phyloP scores from a whole-genome alignment of 805 yeast genomes.

The Teunomyces kruisii region DNA sequence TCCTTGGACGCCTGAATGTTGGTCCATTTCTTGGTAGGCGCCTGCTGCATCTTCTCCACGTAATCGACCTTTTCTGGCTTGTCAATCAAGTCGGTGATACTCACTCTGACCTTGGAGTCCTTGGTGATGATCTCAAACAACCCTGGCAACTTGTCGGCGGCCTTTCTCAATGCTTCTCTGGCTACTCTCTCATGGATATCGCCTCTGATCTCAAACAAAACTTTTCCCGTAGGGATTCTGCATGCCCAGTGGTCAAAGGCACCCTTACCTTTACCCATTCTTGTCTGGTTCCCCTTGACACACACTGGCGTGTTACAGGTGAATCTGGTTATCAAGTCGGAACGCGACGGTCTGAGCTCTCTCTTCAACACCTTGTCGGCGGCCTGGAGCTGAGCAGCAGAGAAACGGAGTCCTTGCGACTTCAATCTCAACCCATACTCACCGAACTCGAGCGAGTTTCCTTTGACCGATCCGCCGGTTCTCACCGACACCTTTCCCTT shows the following conservation, averaged over 20 bases:
- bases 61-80: constrained; percentile 51
- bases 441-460: constrained; percentile 80
- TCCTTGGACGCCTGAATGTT: constrained; percentile 52
- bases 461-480: constrained; percentile 91
- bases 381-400: constrained; percentile 85
- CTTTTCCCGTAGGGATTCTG: constrained; percentile 93
- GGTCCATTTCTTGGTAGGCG: constrained; percentile 65
- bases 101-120: constrained; percentile 67
- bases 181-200: constrained; percentile 86
- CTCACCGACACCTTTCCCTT: constrained; percentile 94
- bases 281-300: constrained; percentile 95
- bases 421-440: constrained; percentile 82
- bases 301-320: constrained; percentile 88
- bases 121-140: constrained; percentile 77
- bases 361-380: constrained; percentile 87
- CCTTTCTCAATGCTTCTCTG: constrained; percentile 84
- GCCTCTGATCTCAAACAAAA: constrained; percentile 82
- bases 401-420: constrained; percentile 81
- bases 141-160: constrained; percentile 91
- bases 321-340: constrained; percentile 75
- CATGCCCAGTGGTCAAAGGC: constrained; percentile 96
- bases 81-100: constrained; percentile 56
- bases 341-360: constrained; percentile 75
- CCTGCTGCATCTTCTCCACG: constrained; percentile 50
- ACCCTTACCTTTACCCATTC: constrained; percentile 99